These are phyloP conservation scores for Telfairia occidentalis DNA, from an alignment of 331 rosid species.

Conservation along the genomic window DNA sequence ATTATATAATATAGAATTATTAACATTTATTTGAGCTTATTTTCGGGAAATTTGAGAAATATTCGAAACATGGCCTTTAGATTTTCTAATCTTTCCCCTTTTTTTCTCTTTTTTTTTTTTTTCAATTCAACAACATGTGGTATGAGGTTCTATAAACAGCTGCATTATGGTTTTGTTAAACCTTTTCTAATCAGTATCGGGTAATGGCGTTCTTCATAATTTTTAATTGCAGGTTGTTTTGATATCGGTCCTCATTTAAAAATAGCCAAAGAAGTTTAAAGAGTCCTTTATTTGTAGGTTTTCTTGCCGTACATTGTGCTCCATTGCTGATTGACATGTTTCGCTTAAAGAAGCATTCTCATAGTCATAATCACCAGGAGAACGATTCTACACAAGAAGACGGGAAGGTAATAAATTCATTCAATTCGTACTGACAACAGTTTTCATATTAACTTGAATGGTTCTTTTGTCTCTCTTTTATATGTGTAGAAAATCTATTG, in stretches of 20 bases:
- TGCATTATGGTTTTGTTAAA: background rate
- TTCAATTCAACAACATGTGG: no score
- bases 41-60: background rate
- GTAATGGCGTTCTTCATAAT: background rate
- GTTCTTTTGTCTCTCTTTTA: background rate
- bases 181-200: background rate
- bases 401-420: slow-evolving; percentile 1
- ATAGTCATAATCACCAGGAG: slow-evolving; percentile 3
- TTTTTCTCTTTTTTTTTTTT: no score
- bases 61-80: background rate
- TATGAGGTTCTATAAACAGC: background rate
- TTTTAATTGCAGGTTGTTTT: background rate
- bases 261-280: background rate
- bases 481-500: background rate
- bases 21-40: background rate
- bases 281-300: background rate
- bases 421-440: background rate
- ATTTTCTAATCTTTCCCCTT: background rate
- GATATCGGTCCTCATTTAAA: background rate
- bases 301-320: background rate
- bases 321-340: background rate
- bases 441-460: background rate
- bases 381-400: slow-evolving; percentile 7
- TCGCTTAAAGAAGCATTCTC: slow-evolving; percentile 11
- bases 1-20: background rate